Conservation (phyloP, 2,329 filamentous ascomycete species). For the Ascochyta lentis region DNA sequence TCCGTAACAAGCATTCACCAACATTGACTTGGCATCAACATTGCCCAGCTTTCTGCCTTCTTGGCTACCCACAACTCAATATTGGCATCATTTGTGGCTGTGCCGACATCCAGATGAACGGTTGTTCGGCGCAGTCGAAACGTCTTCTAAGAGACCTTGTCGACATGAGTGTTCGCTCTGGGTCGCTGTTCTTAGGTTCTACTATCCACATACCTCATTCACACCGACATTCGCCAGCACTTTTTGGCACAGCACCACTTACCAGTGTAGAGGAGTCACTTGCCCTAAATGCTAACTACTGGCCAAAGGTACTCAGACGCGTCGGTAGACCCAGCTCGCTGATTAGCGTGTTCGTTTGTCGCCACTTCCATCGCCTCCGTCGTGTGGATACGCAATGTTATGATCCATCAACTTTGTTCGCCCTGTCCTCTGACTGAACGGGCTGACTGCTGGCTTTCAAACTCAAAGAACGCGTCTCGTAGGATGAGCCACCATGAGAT, state of each 20-base stretch:
- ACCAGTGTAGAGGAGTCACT: neutral
- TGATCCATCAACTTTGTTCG: neutral
- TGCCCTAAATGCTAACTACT: neutral
- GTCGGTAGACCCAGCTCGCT: neutral
- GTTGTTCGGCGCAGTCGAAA: constrained; percentile 22
- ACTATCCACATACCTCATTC: neutral
- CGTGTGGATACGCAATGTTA: neutral
- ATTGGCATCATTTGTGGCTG: constrained; percentile 12
- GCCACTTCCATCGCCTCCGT: neutral
- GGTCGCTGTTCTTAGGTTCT: neutral
- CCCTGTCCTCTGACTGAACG: neutral
- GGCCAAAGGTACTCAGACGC: neutral
- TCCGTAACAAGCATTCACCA: constrained; percentile 1
- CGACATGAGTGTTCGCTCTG: neutral
- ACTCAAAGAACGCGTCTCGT: neutral
- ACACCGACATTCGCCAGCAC: constrained; percentile 6
- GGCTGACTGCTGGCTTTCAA: neutral
- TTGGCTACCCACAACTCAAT: neutral
- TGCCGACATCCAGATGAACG: constrained; percentile 15
- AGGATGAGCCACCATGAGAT: neutral
- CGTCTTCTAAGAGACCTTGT: constrained; percentile 4
- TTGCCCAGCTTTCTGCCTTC: neutral
- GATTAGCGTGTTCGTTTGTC: neutral
- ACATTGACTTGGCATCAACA: constrained; percentile 1
- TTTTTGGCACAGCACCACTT: constrained; percentile 7